Conservation (phyloP, 176 grass and related monocot species). For the Cenchrus americanus region DNA sequence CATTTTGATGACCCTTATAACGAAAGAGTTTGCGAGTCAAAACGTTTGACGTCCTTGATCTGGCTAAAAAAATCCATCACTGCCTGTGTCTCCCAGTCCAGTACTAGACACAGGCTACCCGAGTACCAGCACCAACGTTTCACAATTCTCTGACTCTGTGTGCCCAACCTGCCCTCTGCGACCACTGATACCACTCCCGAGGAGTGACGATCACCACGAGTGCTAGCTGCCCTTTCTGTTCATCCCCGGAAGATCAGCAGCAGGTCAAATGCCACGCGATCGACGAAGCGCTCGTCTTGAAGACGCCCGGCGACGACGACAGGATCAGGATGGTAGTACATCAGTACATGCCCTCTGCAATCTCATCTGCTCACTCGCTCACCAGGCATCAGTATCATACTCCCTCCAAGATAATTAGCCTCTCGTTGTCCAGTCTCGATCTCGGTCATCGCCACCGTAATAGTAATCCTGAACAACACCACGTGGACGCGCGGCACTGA, state of each 20-base stretch:
- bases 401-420: too few species aligned
- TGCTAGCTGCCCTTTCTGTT: neutral
- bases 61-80: too few species aligned
- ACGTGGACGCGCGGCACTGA: neutral
- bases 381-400: too few species aligned
- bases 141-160: neutral
- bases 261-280: neutral
- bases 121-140: neutral
- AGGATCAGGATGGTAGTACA: neutral
- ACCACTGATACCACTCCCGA: conserved; percentile 1
- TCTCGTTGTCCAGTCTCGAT: neutral
- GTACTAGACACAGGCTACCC: too few species aligned
- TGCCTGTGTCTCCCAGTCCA: too few species aligned
- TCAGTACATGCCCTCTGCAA: too few species aligned
- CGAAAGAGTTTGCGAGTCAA: too few species aligned
- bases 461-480: neutral
- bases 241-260: neutral
- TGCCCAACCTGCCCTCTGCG: neutral
- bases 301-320: neutral
- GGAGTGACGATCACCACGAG: neutral
- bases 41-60: too few species aligned
- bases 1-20: too few species aligned
- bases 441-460: neutral
- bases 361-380: too few species aligned
- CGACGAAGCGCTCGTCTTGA: too few species aligned